Conservation (phyloP, 768 basidiomycete genomes). For the Suillus fuscotomentosus region DNA sequence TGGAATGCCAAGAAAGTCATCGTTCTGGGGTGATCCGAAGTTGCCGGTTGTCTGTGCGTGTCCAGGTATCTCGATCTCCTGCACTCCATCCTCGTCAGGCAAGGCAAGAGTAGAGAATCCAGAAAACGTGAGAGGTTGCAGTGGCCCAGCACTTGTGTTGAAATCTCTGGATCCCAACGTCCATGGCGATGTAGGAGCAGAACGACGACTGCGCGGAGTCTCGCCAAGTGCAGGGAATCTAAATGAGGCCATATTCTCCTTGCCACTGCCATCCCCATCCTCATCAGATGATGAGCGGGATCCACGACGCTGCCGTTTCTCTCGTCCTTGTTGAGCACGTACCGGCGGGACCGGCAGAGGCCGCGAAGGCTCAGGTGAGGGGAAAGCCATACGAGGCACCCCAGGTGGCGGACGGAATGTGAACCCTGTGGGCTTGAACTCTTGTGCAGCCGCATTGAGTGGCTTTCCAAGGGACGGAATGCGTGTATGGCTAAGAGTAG, state of each 20-base stretch:
- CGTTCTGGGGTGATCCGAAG: conserved; percentile 13
- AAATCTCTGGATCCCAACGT: conserved; percentile 25
- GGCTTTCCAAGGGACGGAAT: conserved; percentile 56
- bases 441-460: conserved; percentile 76
- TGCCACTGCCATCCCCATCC: conserved; percentile 47
- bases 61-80: conserved; percentile 9
- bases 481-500: conserved; percentile 35
- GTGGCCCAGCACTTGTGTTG: conserved; percentile 18
- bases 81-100: conserved; percentile 15
- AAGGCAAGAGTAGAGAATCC: conserved; percentile 50
- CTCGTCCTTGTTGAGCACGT: conserved; percentile 61
- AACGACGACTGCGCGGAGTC: conserved; percentile 50
- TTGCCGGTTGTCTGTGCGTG: conserved; percentile 9
- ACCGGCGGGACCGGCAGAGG: conserved; percentile 38
- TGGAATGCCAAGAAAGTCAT: conserved; percentile 9
- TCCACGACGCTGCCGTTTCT: conserved; percentile 70
- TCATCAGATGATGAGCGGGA: conserved; percentile 35
- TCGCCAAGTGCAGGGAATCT: conserved; percentile 62
- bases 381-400: conserved; percentile 53
- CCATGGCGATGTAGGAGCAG: conserved; percentile 40
- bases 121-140: conserved; percentile 60
- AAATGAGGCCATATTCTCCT: conserved; percentile 70
- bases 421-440: conserved; percentile 78
- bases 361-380: conserved; percentile 30
- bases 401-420: conserved; percentile 73